Evolutionary conservation across 176 grass and related monocot genomes (phyloP).

Genomic region (Musa troglodytarum): DNA sequence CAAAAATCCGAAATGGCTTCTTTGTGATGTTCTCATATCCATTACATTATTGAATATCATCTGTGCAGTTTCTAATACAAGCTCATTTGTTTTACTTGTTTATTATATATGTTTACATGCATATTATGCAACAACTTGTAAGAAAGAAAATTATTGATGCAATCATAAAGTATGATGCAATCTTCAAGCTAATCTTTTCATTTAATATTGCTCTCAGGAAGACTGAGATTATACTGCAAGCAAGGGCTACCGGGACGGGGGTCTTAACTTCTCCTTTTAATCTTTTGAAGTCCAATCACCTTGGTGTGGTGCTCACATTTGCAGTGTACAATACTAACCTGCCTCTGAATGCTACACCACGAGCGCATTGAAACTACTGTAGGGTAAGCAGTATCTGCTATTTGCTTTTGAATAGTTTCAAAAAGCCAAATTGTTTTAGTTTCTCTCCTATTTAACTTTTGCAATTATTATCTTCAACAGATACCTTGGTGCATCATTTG

Average conservation of each 20-base stretch:
- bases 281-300: slow-evolving; percentile 68
- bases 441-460: not conserved
- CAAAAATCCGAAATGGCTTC: not conserved
- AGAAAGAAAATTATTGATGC: no score
- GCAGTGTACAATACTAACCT: slow-evolving; percentile 65
- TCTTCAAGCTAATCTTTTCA: not conserved
- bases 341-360: slow-evolving; percentile 37
- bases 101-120: not conserved
- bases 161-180: not conserved
- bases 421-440: not conserved
- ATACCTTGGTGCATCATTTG: slow-evolving; percentile 81
- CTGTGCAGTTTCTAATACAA: not conserved
- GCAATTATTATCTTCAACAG: slow-evolving; percentile 29
- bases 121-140: not conserved
- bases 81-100: not conserved
- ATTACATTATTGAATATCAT: not conserved
- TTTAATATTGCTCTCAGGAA: slow-evolving; percentile 35
- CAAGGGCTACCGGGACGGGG: slow-evolving; percentile 56
- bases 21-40: not conserved
- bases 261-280: slow-evolving; percentile 53
- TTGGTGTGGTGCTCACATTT: slow-evolving; percentile 77
- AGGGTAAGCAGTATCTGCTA: slow-evolving; percentile 27
- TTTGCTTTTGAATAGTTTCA: not conserved
- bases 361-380: slow-evolving; percentile 54
- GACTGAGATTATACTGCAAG: slow-evolving; percentile 68